These are phyloP conservation scores for Paraleonurus japonicus DNA, from an alignment of 257 asterid genomes.

Conservation along the genomic window DNA sequence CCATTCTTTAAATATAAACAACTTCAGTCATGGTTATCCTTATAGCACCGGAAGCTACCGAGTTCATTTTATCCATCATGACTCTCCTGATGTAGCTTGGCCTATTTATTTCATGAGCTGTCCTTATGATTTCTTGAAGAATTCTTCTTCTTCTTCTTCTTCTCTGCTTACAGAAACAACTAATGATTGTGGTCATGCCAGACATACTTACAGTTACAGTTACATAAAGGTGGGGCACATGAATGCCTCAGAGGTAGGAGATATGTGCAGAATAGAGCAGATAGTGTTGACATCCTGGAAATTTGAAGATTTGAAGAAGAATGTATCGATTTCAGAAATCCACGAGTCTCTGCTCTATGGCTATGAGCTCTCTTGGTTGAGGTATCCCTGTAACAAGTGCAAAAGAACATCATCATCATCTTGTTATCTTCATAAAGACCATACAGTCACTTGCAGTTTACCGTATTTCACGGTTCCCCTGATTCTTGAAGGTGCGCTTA, in stretches of 20 bases:
- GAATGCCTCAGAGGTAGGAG: neutral
- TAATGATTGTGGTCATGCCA: too few relatives aligned
- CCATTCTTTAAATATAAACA: neutral
- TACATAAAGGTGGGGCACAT: neutral
- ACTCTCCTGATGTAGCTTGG: too few relatives aligned
- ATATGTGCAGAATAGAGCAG: neutral
- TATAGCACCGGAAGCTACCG: too few relatives aligned
- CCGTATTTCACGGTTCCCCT: too few relatives aligned
- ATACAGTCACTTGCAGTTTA: neutral
- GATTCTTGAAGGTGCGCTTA: neutral
- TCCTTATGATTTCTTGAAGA: too few relatives aligned
- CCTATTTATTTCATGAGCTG: too few relatives aligned
- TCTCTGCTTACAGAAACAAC: too few relatives aligned
- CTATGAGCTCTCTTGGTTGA: neutral
- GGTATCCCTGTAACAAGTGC: neutral
- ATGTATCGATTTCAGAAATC: neutral
- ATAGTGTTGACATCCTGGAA: constrained; percentile 1
- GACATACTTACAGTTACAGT: too few relatives aligned
- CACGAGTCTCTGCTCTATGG: too few relatives aligned
- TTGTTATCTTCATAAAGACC: neutral
- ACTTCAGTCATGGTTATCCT: neutral
- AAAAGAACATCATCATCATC: neutral
- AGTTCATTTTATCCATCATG: too few relatives aligned
- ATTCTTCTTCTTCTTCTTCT: too few relatives aligned
- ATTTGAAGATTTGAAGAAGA: neutral